Percentiles rank a stretch among this genome's conserved stretches.
Evolutionary conservation across 768 basidiomycete species (phyloP).

Genomic region (Boletus vermiculosoides): DNA sequence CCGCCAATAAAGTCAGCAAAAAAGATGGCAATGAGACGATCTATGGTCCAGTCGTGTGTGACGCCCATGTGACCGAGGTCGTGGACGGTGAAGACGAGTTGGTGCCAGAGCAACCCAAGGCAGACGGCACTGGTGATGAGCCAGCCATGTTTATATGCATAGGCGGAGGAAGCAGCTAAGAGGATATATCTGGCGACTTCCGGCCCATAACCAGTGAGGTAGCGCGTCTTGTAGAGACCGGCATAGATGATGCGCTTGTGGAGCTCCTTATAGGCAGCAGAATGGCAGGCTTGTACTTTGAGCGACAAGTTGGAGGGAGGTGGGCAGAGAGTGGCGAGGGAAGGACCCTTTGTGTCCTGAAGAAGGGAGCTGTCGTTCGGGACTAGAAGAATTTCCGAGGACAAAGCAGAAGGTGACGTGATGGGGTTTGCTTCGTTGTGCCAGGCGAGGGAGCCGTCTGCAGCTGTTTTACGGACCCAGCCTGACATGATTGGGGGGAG

Average conservation of each 20-base stretch:
- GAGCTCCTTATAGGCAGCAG: conserved; percentile 75
- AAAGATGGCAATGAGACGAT: conserved; percentile 75
- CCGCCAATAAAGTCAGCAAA: conserved; percentile 90
- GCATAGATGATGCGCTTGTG: conserved; percentile 72
- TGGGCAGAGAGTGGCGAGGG: conserved; percentile 46
- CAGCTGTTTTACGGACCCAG: conserved; percentile 62
- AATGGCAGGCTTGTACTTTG: conserved; percentile 61
- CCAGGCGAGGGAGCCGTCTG: conserved; percentile 51
- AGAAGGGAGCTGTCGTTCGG: conserved; percentile 35
- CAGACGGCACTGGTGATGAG: conserved; percentile 71
- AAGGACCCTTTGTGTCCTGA: conserved; percentile 38
- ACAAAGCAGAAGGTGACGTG: conserved; percentile 32
- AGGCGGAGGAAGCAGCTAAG: conserved; percentile 57
- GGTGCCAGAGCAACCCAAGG: conserved; percentile 93
- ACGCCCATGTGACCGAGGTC: conserved; percentile 96
- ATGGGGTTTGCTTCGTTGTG: conserved; percentile 57
- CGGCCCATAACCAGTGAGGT: conserved; percentile 84
- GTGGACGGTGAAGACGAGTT: conserved; percentile 88
- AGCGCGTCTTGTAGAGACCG: conserved; percentile 83
- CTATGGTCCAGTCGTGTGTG: conserved; percentile 80
- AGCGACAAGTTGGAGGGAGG: conserved; percentile 54
- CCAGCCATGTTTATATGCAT: conserved; percentile 64
- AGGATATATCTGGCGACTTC: conserved; percentile 78
- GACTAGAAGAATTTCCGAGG: conserved; percentile 65
- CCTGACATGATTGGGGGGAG: conserved; percentile 85